A percentile compares a stretch with the other conserved stretches of the same genome.
These are phyloP conservation scores for Nosema muscidifuracis DNA, from an alignment of 371 early-diverging fungal species.

Conservation along the genomic window DNA sequence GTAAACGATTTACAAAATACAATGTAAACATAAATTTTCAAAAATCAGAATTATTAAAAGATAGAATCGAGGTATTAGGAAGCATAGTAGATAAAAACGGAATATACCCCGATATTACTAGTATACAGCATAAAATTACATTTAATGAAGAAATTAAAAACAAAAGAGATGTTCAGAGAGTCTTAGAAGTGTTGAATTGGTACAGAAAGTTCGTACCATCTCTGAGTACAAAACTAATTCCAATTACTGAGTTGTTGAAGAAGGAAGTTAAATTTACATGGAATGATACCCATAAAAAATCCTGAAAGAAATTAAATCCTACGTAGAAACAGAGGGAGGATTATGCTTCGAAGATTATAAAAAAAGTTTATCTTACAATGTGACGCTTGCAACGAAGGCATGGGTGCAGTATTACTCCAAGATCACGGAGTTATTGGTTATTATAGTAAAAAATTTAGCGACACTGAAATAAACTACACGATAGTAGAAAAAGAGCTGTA, in stretches of 20 bases:
- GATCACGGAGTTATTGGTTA: slow-evolving; percentile 20
- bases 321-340: slow-evolving; percentile 43
- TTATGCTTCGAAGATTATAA: slow-evolving; percentile 30
- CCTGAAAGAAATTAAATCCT: neutral
- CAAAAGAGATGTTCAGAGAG: neutral
- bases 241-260: neutral
- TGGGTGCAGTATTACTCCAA: slow-evolving; percentile 43
- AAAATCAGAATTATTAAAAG: neutral
- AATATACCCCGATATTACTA: neutral
- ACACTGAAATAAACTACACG: slow-evolving; percentile 33
- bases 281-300: no score
- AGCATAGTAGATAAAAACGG: neutral
- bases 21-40: slow-evolving; percentile 1
- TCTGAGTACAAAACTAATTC: neutral
- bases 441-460: slow-evolving; percentile 17
- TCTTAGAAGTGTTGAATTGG: slow-evolving; percentile 7
- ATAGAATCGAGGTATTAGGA: slow-evolving; percentile 27
- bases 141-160: neutral
- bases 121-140: neutral
- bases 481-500: slow-evolving; percentile 24
- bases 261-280: no score
- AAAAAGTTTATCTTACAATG: slow-evolving; percentile 31
- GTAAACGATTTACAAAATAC: neutral
- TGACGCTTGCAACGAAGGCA: slow-evolving; percentile 41
- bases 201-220: neutral